Percentiles rank a stretch among this genome's conserved stretches.
phyloP scores from a whole-genome alignment of 352 stramenopile genomes.

The Globisporangium recalcitrans region DNA sequence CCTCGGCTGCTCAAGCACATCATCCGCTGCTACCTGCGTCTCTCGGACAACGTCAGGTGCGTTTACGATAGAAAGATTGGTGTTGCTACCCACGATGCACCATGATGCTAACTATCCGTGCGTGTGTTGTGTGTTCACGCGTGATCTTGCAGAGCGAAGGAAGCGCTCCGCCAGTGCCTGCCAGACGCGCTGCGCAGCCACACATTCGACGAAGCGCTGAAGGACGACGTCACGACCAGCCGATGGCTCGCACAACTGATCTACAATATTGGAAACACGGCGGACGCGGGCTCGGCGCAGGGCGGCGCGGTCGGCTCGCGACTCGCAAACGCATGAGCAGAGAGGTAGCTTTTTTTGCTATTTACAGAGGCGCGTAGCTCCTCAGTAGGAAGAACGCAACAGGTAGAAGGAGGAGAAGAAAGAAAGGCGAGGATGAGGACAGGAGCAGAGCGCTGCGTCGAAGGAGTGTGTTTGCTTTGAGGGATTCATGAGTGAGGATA shows the following conservation, averaged over 20 bases:
- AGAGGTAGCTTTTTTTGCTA: conserved; percentile 9
- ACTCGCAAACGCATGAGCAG: conserved; percentile 17
- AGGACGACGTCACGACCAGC: conserved; percentile 95
- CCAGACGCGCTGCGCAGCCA: conserved; percentile 92
- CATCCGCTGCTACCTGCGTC: conserved; percentile 96
- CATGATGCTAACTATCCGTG: too few relatives aligned
- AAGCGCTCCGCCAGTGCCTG: conserved; percentile 96
- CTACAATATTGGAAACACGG: conserved; percentile 79
- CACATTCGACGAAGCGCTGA: conserved; percentile 92
- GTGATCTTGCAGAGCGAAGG: conserved; percentile 79
- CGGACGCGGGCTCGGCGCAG: conserved; percentile 10
- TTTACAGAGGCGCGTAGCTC: neutral
- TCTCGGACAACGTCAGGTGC: conserved; percentile 77
- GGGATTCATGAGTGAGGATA: neutral
- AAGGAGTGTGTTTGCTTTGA: neutral
- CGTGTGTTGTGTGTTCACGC: neutral
- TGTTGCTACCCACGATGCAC: too few relatives aligned
- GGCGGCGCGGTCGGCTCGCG: conserved; percentile 15
- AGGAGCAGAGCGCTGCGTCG: neutral
- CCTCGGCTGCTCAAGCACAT: conserved; percentile 98
- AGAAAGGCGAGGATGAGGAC: neutral
- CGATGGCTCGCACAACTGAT: conserved; percentile 95
- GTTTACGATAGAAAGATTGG: neutral
- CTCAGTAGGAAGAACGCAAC: neutral
- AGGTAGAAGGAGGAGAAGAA: neutral